These are phyloP conservation scores for Castanospermum australe DNA, from an alignment of 306 rosid genomes.

Conservation along the genomic window DNA sequence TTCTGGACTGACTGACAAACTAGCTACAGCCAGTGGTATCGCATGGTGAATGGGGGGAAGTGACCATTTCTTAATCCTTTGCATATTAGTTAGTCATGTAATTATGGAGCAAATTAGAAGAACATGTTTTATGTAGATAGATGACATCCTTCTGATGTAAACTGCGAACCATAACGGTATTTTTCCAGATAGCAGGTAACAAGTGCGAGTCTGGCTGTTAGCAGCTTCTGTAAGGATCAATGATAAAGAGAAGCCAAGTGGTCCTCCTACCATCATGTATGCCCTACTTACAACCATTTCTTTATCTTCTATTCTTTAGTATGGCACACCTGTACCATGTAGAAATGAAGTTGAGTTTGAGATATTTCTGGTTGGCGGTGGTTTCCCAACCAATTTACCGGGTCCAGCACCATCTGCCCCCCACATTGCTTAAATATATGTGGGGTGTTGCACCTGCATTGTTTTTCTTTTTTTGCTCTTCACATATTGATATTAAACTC, in stretches of 20 bases:
- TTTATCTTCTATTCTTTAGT: background rate
- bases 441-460: background rate
- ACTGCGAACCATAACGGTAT: background rate
- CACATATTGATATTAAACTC: background rate
- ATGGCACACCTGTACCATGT: background rate
- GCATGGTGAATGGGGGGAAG: background rate
- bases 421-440: background rate
- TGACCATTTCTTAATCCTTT: background rate
- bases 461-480: background rate
- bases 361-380: slow-evolving; percentile 3
- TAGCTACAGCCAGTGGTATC: no score
- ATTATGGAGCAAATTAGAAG: background rate
- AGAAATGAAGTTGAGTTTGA: background rate
- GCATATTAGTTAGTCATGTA: background rate
- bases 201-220: slow-evolving; percentile 11
- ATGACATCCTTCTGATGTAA: background rate
- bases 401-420: no score
- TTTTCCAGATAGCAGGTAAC: background rate
- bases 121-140: background rate
- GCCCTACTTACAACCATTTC: background rate
- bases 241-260: slow-evolving; percentile 12
- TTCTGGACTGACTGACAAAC: background rate
- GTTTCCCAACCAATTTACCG: slow-evolving; percentile 6
- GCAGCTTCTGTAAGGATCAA: background rate
- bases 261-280: slow-evolving; percentile 1